phyloP scores from a whole-genome alignment of 1,139 yeast genomes.

The Candida freyschussii region DNA sequence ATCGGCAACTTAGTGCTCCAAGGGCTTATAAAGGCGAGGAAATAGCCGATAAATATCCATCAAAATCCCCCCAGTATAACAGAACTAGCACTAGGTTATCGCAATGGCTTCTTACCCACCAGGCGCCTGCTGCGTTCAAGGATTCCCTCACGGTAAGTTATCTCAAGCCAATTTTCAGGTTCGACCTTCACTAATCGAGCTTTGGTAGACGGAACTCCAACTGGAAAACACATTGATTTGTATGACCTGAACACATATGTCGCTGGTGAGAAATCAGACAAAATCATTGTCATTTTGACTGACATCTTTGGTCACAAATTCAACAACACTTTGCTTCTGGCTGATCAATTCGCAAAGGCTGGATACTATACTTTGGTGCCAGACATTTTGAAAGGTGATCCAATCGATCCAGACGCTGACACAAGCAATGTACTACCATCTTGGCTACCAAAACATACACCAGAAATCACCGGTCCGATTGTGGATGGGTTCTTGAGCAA shows the following conservation, averaged over 20 bases:
- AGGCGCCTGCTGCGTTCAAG: conserved; percentile 41
- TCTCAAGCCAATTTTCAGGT: too few species aligned
- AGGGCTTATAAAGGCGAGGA: too few species aligned
- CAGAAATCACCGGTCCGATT: conserved; percentile 40
- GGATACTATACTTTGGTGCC: conserved; percentile 69
- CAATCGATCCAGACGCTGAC: conserved; percentile 24
- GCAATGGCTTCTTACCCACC: conserved; percentile 54
- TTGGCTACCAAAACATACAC: conserved; percentile 55
- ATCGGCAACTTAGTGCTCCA: too few species aligned
- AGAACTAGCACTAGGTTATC: too few species aligned
- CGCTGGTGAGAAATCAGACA: conserved; percentile 27
- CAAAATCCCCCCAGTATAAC: too few species aligned
- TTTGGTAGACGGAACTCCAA: conserved; percentile 24
- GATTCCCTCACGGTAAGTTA: conserved; percentile 34
- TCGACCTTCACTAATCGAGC: neutral
- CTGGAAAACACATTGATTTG: conserved; percentile 15
- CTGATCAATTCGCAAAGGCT: conserved; percentile 65
- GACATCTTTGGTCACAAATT: conserved; percentile 64
- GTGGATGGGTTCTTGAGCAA: conserved; percentile 40
- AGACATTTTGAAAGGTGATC: conserved; percentile 62
- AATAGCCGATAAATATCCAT: too few species aligned
- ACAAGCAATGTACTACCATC: conserved; percentile 29
- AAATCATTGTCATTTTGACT: conserved; percentile 55
- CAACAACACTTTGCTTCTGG: conserved; percentile 50
- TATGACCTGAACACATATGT: conserved; percentile 27